Evolutionary conservation across 768 basidiomycete genomes (phyloP).

Genomic region (Steccherinum ochraceum): DNA sequence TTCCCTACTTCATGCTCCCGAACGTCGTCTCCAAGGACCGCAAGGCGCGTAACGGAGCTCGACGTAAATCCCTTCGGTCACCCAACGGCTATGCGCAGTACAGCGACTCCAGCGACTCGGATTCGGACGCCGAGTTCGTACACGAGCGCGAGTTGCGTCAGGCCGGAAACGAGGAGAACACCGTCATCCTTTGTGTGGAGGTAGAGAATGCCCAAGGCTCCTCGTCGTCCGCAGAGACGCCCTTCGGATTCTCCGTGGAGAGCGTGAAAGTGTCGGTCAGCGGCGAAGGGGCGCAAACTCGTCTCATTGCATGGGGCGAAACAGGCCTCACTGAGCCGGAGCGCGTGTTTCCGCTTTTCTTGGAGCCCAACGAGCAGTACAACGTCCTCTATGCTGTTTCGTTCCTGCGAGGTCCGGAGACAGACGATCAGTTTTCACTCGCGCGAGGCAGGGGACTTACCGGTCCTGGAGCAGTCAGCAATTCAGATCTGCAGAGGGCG

Average conservation of each 20-base stretch:
- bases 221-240: slow-evolving; percentile 17
- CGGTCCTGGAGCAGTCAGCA: slow-evolving; percentile 8
- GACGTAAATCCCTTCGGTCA: neutral
- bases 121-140: slow-evolving; percentile 23
- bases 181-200: slow-evolving; percentile 87
- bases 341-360: slow-evolving; percentile 59
- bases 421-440: slow-evolving; percentile 33
- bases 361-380: slow-evolving; percentile 74
- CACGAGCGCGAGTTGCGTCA: slow-evolving; percentile 36
- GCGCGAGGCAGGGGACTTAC: slow-evolving; percentile 8
- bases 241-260: slow-evolving; percentile 69
- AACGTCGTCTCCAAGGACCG: slow-evolving; percentile 19
- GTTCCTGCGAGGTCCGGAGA: slow-evolving; percentile 62
- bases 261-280: slow-evolving; percentile 70
- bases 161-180: slow-evolving; percentile 75
- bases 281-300: slow-evolving; percentile 50
- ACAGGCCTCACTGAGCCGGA: slow-evolving; percentile 27
- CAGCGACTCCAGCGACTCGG: slow-evolving; percentile 21
- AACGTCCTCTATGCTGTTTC: slow-evolving; percentile 89
- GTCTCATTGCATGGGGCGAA: slow-evolving; percentile 45
- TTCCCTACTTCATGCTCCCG: slow-evolving; percentile 75
- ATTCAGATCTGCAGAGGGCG: slow-evolving; percentile 56
- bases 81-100: slow-evolving; percentile 19
- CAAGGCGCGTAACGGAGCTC: neutral
- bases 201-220: slow-evolving; percentile 77